Evolutionary conservation across 2,329 filamentous ascomycete species (phyloP), one percentile per base, ranked within the genome.

Genomic region (Cytospora paraplurivora): DNA sequence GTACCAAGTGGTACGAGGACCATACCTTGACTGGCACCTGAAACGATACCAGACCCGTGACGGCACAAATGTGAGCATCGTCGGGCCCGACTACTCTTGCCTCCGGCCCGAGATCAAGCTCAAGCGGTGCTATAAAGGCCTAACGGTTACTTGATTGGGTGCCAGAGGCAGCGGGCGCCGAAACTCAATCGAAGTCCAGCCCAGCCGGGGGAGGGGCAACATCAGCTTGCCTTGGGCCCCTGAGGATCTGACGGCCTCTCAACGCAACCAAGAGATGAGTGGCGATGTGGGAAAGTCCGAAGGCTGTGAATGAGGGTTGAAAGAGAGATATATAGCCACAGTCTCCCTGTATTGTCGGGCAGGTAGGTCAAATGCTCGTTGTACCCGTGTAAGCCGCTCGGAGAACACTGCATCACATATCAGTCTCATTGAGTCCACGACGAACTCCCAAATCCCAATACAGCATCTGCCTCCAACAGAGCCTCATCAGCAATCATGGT

Each of bases 401-500:
- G 21, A 47, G 44, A 21, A 21, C 7, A n/a, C n/a, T 19, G 3
- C 2, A 27, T 27, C 27, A 47, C 1, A 11, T n/a, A n/a, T 27
- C 32, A 4, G 13, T 17, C 19, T 13, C 35, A 37, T 33, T 21
- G 8, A 27, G 10, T 32, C 21, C 32, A 17, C 11, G 4, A 37
- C 12, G 8, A 17, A 49, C 41, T 15, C n/a, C 55, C 27, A 19
- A 11, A 17, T 7, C n/a, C n/a, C 27, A 11, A 17, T 5, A 33
- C 19, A 6, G 8, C 34, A 7, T 54, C 33, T 37, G 49, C 32
- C n/a, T 2, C 4, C 15, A 50, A 12, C 17, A 35, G 32, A 19
- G 27, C 17, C 37, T 44, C 21, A 15, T 1, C 21, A 10, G 41
- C 27, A 13, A 59, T 4, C 35, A 65, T 65, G 63, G 63, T 65